These are phyloP conservation scores for Mallotus repandus DNA, from an alignment of 441 rosid genomes.

Conservation along the genomic window DNA sequence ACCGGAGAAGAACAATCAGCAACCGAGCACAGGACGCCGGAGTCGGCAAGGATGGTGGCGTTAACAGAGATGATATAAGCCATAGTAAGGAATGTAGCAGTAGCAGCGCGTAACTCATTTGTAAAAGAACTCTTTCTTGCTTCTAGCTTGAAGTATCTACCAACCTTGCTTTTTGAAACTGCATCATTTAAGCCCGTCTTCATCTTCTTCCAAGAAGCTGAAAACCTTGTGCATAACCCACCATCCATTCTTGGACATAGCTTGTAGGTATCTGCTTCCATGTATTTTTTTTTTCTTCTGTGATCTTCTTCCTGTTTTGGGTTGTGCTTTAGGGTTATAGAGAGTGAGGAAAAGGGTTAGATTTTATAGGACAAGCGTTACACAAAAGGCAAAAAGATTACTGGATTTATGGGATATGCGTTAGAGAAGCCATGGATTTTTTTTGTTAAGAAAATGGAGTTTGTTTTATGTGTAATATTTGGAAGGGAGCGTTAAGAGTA, in stretches of 20 bases:
- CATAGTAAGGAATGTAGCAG: slow-evolving; percentile 93
- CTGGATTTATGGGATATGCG: slow-evolving; percentile 22
- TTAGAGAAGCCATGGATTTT: neutral
- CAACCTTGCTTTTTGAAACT: slow-evolving; percentile 51
- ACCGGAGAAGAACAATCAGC: slow-evolving; percentile 48
- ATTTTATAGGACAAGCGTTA: slow-evolving; percentile 15
- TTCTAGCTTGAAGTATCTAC: slow-evolving; percentile 73
- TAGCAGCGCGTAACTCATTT: slow-evolving; percentile 72
- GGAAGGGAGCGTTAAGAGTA: neutral
- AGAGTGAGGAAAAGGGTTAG: slow-evolving; percentile 9
- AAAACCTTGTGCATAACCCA: slow-evolving; percentile 16
- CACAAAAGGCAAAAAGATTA: neutral
- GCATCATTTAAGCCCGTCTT: slow-evolving; percentile 53
- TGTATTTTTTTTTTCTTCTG: neutral
- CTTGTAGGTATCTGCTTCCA: neutral
- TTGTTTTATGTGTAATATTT: neutral
- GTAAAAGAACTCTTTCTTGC: slow-evolving; percentile 69
- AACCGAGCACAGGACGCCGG: slow-evolving; percentile 76
- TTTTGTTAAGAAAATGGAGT: neutral
- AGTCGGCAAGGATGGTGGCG: slow-evolving; percentile 74
- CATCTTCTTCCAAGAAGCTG: slow-evolving; percentile 42
- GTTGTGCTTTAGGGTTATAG: neutral
- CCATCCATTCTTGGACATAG: neutral
- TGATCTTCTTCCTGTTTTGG: neutral
- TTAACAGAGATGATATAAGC: slow-evolving; percentile 85